These are phyloP conservation scores for Lablab purpureus DNA, from an alignment of 306 rosid species.

Conservation along the genomic window DNA sequence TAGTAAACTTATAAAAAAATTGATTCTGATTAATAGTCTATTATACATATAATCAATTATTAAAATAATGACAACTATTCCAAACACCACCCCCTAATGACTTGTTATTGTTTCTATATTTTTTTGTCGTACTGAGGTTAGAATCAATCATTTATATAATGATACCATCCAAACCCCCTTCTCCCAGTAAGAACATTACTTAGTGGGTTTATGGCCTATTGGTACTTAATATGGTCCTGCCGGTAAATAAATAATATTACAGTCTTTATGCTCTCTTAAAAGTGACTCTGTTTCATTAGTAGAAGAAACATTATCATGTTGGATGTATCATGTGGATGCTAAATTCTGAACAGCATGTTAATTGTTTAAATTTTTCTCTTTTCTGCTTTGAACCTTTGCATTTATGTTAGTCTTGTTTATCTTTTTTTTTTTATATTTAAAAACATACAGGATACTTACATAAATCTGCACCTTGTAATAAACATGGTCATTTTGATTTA, in stretches of 20 bases:
- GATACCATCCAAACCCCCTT: too few relatives aligned
- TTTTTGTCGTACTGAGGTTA: too few relatives aligned
- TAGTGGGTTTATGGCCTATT: too few relatives aligned
- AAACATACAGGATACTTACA: neutral
- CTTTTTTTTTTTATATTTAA: neutral
- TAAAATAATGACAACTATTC: too few relatives aligned
- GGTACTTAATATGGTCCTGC: too few relatives aligned
- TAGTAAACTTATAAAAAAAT: too few relatives aligned
- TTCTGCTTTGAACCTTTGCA: neutral
- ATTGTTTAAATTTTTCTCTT: neutral
- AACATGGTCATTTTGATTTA: neutral
- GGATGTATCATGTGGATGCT: neutral
- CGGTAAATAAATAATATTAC: constrained; percentile 22
- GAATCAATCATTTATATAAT: too few relatives aligned
- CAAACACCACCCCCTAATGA: neutral
- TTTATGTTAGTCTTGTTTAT: constrained; percentile 1
- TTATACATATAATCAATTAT: too few relatives aligned
- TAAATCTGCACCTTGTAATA: constrained; percentile 1
- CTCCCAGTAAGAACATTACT: too few relatives aligned
- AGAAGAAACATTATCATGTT: neutral
- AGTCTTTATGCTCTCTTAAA: neutral
- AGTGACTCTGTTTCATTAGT: constrained; percentile 23
- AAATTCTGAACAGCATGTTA: constrained; percentile 31
- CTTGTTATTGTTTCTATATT: too few relatives aligned
- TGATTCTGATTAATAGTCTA: too few relatives aligned